Base-by-base conservation (phyloP, 257 asterid genomes). In the Plantago elongata region DNA sequence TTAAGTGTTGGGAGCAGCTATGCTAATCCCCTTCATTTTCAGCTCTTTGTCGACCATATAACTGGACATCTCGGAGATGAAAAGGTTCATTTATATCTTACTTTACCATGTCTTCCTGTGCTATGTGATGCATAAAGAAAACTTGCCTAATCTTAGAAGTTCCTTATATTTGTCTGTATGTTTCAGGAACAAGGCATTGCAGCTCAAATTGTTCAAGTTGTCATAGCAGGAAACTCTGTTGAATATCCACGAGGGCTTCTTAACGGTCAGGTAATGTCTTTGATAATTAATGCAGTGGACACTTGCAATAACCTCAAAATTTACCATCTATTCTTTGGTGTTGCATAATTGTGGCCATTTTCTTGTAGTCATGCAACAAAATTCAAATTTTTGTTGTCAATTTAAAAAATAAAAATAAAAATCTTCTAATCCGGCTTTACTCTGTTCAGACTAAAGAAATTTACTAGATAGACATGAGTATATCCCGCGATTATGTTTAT, bases 61-160 rank as follows among this genome's bases (percentile, higher is more conserved):
- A 89, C 99, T 69, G 99, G 99, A 56, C 97, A 93, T 85, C 82
- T 93, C 27, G 99, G 99, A 71, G 99, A 93, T 62, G 90, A 79
- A 71, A 82, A 87, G 86, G 99, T 92, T 74, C 45, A 52, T 60
- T 16, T 30, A 67, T 64, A 13, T 68, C 62, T 45, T 54, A 11
- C 61, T 50, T 57, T 67, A 15, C 1, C 67, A 58, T 51, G 54
- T 61, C 7, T 51, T 1, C 40, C 0, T 11, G 40, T 51, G 43
- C 14, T 10, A 17, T 18, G 15, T 59, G 50, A 71, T 62, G 65
- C 59, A 58, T 60, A 51, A 46, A 64, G 42, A 60, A 43, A 62
- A 57, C 56, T 42, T 27, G 16, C 52, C 69, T 73, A 62, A 57
- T 74, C 57, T 67, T 30, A 18, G 37, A 56, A 57, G 52, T 58